A percentile compares a stretch with the other conserved stretches of the same genome.
These are phyloP conservation scores for Irpex rosettiformis DNA, from an alignment of 1,284 basidiomycete species.

Conservation along the genomic window DNA sequence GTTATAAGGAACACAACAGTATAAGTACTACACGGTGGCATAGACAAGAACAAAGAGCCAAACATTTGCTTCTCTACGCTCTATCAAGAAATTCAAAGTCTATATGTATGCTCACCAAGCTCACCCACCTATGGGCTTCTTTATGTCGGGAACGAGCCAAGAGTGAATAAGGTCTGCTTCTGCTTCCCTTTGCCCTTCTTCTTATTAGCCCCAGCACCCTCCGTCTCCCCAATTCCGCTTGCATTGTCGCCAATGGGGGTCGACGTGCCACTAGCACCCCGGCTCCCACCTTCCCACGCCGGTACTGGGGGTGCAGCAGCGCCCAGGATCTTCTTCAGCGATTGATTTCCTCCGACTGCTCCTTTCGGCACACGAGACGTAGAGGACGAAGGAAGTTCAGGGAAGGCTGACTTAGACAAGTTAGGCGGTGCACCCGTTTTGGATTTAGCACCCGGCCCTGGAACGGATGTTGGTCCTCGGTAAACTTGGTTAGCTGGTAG, in stretches of 20 bases:
- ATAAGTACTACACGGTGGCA: too few relatives aligned
- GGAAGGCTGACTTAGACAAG: constrained; percentile 63
- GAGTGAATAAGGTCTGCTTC: constrained; percentile 79
- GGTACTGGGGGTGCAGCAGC: constrained; percentile 41
- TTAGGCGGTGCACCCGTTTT: constrained; percentile 36
- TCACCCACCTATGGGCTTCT: neutral
- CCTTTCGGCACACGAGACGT: constrained; percentile 41
- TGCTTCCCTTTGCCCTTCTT: constrained; percentile 82
- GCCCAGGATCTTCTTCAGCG: constrained; percentile 70
- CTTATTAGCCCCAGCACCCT: constrained; percentile 30
- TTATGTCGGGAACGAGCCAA: constrained; percentile 58
- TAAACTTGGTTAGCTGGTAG: constrained; percentile 14
- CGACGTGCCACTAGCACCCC: constrained; percentile 52
- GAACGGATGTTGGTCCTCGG: constrained; percentile 25
- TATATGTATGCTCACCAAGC: neutral
- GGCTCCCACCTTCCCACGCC: constrained; percentile 66
- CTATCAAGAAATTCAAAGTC: neutral
- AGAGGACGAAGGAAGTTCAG: constrained; percentile 55
- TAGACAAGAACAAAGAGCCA: neutral
- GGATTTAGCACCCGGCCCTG: constrained; percentile 25
- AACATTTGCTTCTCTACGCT: neutral
- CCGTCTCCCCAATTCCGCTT: constrained; percentile 13
- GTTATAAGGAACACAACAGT: too few relatives aligned
- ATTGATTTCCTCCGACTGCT: constrained; percentile 61
- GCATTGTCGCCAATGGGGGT: constrained; percentile 19